A percentile compares a stretch with the other conserved stretches of the same genome.
Conservation (phyloP, 177 flowering plant genomes). For the Telopea speciosissima region DNA sequence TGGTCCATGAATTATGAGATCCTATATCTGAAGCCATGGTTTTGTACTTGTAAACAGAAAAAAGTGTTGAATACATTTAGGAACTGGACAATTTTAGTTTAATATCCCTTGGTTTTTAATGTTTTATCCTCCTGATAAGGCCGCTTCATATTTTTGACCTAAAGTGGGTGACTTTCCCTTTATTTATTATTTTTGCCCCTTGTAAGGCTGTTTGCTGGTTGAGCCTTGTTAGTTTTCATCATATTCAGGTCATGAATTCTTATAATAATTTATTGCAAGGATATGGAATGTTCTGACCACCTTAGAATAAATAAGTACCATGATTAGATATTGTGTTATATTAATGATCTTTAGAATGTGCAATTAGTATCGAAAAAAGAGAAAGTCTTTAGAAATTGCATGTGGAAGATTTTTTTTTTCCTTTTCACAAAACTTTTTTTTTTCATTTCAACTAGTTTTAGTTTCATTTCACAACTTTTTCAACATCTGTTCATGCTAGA, state of each 20-base stretch:
- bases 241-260: not conserved
- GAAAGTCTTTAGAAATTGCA: not conserved
- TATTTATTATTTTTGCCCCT: not conserved
- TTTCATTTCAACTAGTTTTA: not conserved
- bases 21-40: not conserved
- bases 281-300: not conserved
- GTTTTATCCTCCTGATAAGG: too few species aligned
- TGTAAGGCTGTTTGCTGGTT: slow-evolving; percentile 1
- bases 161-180: not conserved
- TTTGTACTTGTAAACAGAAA: not conserved
- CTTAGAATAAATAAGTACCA: not conserved
- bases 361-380: not conserved
- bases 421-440: too few species aligned
- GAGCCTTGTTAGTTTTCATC: not conserved
- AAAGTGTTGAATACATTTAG: not conserved
- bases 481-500: not conserved
- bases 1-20: not conserved
- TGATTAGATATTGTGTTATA: not conserved
- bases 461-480: not conserved
- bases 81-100: too few species aligned
- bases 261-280: not conserved
- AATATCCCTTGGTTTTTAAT: too few species aligned
- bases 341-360: not conserved
- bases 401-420: not conserved
- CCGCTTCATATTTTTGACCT: not conserved